Conservation (phyloP, 768 basidiomycete genomes). For the Lactifluus echinatus region DNA sequence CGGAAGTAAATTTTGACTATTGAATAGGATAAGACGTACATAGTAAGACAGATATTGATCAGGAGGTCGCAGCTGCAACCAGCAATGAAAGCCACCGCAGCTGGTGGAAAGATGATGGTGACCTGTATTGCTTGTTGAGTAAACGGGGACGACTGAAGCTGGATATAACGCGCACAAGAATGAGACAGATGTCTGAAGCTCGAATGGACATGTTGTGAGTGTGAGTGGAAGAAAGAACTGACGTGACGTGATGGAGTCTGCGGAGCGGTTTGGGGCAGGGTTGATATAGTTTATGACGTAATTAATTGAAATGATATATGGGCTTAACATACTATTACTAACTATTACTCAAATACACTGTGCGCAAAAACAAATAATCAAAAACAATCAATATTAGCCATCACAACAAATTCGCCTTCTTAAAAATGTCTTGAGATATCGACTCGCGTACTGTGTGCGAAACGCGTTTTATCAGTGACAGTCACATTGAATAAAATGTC, state of each 20-base stretch:
- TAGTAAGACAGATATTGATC: slow-evolving; percentile 72
- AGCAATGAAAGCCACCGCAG: slow-evolving; percentile 65
- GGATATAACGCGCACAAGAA: slow-evolving; percentile 42
- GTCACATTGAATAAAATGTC: not conserved
- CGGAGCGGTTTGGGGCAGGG: not conserved
- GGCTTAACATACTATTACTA: not conserved
- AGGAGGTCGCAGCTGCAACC: slow-evolving; percentile 84
- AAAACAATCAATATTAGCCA: not conserved
- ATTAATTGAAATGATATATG: not conserved
- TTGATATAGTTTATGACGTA: not conserved
- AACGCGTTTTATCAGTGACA: slow-evolving; percentile 1
- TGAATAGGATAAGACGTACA: slow-evolving; percentile 37
- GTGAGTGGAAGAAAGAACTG: not conserved
- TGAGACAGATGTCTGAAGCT: slow-evolving; percentile 69
- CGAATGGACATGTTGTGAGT: slow-evolving; percentile 33
- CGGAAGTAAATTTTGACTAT: too few species aligned
- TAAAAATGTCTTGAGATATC: slow-evolving; percentile 22
- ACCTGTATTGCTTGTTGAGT: slow-evolving; percentile 35
- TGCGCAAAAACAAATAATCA: too few species aligned
- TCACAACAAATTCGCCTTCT: slow-evolving; percentile 23
- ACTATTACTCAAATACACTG: too few species aligned
- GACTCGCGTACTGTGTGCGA: slow-evolving; percentile 25
- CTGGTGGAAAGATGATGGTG: slow-evolving; percentile 75
- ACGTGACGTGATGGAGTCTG: not conserved
- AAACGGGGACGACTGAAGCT: too few species aligned